These are phyloP conservation scores for Leccinum variicolor DNA, from an alignment of 768 basidiomycete genomes.

Conservation along the genomic window DNA sequence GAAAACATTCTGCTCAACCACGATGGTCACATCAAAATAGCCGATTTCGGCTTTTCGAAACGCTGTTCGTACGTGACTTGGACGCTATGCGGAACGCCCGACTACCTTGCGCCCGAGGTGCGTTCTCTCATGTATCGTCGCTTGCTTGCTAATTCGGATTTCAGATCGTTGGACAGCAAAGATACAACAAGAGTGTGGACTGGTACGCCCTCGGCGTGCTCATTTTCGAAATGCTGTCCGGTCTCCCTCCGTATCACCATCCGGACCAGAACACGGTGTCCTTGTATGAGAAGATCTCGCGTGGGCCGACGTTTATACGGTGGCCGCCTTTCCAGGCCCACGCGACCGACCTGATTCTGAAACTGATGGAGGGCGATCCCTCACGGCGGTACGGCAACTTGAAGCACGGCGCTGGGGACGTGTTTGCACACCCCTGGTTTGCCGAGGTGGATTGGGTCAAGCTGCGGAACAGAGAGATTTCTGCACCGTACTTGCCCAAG, in stretches of 20 bases:
- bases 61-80: slow-evolving; percentile 82
- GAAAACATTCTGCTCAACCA: slow-evolving; percentile 91
- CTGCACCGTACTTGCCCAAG: slow-evolving; percentile 91
- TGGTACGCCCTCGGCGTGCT: slow-evolving; percentile 99
- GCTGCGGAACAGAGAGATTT: slow-evolving; percentile 79
- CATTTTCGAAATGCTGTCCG: slow-evolving; percentile 97
- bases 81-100: slow-evolving; percentile 94
- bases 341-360: slow-evolving; percentile 85
- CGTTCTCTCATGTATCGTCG: slow-evolving; percentile 18
- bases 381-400: slow-evolving; percentile 89
- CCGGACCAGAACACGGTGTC: slow-evolving; percentile 78
- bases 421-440: slow-evolving; percentile 94
- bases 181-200: slow-evolving; percentile 96
- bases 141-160: slow-evolving; percentile 5
- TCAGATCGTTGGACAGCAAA: slow-evolving; percentile 72
- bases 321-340: slow-evolving; percentile 77
- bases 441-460: slow-evolving; percentile 89
- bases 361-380: slow-evolving; percentile 87
- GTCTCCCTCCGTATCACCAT: slow-evolving; percentile 93
- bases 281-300: slow-evolving; percentile 89
- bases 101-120: slow-evolving; percentile 96
- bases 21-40: slow-evolving; percentile 97
- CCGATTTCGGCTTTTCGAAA: slow-evolving; percentile 97
- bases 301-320: slow-evolving; percentile 67
- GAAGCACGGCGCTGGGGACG: slow-evolving; percentile 83